Evolutionary conservation across 1,284 basidiomycete genomes (phyloP).

Genomic region (Coniferiporia sulphurascens): DNA sequence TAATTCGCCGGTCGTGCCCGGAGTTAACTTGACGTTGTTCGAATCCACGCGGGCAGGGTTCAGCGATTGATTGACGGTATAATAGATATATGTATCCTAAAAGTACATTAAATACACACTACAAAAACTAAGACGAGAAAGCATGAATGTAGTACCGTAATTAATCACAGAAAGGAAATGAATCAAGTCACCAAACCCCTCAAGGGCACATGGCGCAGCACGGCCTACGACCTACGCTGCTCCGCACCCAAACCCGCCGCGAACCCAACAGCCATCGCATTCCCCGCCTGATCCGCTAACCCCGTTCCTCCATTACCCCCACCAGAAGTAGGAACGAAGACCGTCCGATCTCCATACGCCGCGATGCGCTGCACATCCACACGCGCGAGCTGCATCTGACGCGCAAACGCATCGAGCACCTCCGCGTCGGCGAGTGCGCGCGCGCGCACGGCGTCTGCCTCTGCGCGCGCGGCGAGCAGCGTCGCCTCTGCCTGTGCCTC

Average conservation of each 20-base stretch:
- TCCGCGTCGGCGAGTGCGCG: slow-evolving; percentile 58
- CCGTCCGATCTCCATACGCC: slow-evolving; percentile 63
- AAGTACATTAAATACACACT: no score
- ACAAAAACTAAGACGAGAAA: no score
- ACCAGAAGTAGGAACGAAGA: slow-evolving; percentile 52
- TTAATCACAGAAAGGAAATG: no score
- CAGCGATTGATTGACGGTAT: no score
- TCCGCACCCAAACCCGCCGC: slow-evolving; percentile 56
- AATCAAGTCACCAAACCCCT: no score
- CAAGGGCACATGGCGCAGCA: no score
- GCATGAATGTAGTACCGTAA: no score
- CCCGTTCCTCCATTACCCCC: slow-evolving; percentile 27
- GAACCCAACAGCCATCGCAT: slow-evolving; percentile 58
- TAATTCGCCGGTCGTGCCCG: no score
- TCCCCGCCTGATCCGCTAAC: slow-evolving; percentile 50
- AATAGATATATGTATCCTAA: no score
- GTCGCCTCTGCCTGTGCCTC: slow-evolving; percentile 70
- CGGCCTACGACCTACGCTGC: background rate
- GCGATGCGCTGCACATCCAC: slow-evolving; percentile 57
- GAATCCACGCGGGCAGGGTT: no score
- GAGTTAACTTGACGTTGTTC: no score
- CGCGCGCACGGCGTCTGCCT: slow-evolving; percentile 61
- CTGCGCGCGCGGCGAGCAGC: slow-evolving; percentile 64
- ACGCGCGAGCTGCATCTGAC: slow-evolving; percentile 67
- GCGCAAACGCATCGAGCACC: slow-evolving; percentile 61